These are phyloP conservation scores for Ceratocystis albifundus DNA, from an alignment of 2,329 filamentous ascomycete species.

Conservation along the genomic window DNA sequence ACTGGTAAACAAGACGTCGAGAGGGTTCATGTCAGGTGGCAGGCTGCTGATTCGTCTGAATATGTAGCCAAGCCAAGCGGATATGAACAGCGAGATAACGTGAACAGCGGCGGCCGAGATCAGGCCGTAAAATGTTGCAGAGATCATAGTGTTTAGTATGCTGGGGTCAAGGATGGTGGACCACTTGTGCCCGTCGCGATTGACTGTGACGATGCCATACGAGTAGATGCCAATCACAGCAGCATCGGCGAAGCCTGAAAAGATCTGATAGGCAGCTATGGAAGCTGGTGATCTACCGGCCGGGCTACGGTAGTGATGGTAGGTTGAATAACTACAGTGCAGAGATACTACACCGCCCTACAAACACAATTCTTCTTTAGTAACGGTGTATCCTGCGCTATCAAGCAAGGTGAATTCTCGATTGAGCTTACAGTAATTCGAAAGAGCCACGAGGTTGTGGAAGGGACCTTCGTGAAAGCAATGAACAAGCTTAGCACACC, in stretches of 20 bases:
- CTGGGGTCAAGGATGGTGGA: conserved; percentile 50
- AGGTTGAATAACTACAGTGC: conserved; percentile 66
- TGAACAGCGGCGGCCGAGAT: conserved; percentile 56
- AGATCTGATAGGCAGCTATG: conserved; percentile 80
- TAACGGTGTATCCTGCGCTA: background rate
- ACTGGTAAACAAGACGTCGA: conserved; percentile 75
- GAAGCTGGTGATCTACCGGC: conserved; percentile 63
- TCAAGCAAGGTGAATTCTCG: background rate
- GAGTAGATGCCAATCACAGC: conserved; percentile 44
- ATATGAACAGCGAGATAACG: conserved; percentile 55
- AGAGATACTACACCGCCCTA: conserved; percentile 66
- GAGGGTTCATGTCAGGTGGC: conserved; percentile 89
- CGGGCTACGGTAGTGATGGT: conserved; percentile 62
- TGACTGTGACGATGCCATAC: conserved; percentile 40
- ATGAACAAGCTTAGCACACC: conserved; percentile 67
- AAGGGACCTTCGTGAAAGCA: conserved; percentile 57
- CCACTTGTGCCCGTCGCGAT: conserved; percentile 46
- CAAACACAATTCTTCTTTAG: background rate
- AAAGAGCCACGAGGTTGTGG: conserved; percentile 60
- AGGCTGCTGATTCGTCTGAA: conserved; percentile 74
- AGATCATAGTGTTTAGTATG: conserved; percentile 49
- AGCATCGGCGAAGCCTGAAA: conserved; percentile 61
- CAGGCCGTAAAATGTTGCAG: conserved; percentile 57
- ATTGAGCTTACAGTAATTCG: conserved; percentile 54
- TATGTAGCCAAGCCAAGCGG: conserved; percentile 61